Evolutionary conservation across 75 land plant genomes (phyloP).

Genomic region (Sequoia sempervirens): DNA sequence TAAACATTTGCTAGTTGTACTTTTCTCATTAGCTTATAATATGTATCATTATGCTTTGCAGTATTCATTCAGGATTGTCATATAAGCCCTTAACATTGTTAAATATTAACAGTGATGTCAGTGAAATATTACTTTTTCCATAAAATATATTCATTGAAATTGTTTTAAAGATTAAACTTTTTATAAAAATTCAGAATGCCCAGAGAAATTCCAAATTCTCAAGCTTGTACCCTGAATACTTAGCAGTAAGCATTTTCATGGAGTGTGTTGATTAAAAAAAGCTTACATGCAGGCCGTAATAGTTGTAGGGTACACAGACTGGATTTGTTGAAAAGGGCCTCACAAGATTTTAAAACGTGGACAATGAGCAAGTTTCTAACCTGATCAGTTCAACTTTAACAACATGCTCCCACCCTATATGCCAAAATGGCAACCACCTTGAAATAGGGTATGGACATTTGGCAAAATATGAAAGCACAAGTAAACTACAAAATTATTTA

Average conservation of each 20-base stretch:
- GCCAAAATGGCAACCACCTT: too few relatives aligned
- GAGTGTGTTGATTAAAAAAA: too few relatives aligned
- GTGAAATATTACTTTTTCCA: neutral
- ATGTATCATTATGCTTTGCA: neutral
- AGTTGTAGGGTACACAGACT: too few relatives aligned
- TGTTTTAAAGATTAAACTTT: neutral
- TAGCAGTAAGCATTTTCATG: neutral
- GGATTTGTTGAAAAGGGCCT: too few relatives aligned
- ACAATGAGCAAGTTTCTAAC: too few relatives aligned
- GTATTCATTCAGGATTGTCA: neutral
- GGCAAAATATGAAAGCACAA: too few relatives aligned
- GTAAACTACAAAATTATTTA: too few relatives aligned
- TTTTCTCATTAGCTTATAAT: neutral
- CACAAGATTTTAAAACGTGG: too few relatives aligned
- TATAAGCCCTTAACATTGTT: neutral
- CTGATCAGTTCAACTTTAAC: too few relatives aligned
- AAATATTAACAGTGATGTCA: neutral
- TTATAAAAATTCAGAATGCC: neutral
- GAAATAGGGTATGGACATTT: too few relatives aligned
- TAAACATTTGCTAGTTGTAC: neutral
- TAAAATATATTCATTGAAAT: neutral
- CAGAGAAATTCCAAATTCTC: neutral
- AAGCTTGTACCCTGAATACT: neutral
- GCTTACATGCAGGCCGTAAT: too few relatives aligned
- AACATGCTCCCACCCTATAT: too few relatives aligned